Conservation (phyloP, 2,329 filamentous ascomycete species). For the Bipolaris zeicola region DNA sequence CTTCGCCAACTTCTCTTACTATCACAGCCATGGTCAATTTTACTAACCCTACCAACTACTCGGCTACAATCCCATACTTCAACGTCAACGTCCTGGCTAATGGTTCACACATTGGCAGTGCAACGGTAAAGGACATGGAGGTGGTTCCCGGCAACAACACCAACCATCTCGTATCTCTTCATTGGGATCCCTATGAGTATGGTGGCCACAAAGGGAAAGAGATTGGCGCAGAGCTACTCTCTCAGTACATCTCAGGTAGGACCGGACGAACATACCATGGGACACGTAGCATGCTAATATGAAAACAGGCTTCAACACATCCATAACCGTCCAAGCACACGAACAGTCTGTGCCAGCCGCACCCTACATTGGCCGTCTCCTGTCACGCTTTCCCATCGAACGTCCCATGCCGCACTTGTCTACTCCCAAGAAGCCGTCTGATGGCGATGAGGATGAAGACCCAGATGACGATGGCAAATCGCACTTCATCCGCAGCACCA, state of each 20-base stretch:
- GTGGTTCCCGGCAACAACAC: constrained; percentile 74
- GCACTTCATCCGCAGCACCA: constrained; percentile 83
- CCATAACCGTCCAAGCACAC: constrained; percentile 74
- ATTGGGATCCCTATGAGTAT: constrained; percentile 72
- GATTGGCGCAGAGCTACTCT: constrained; percentile 75
- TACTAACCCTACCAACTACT: constrained; percentile 89
- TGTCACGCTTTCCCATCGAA: constrained; percentile 73
- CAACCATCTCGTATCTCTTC: constrained; percentile 68
- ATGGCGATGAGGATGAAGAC: constrained; percentile 34
- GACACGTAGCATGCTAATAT: constrained; percentile 11
- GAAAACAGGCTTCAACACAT: constrained; percentile 73
- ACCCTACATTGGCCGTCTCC: constrained; percentile 71
- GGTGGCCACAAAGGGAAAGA: constrained; percentile 66
- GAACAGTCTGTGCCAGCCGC: constrained; percentile 73
- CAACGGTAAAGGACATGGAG: constrained; percentile 67
- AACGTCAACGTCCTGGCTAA: constrained; percentile 79
- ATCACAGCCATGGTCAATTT: constrained; percentile 77
- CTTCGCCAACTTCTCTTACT: constrained; percentile 71
- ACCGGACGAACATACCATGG: neutral
- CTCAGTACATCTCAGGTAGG: constrained; percentile 79
- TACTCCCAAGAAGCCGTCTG: constrained; percentile 58
- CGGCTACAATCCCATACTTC: constrained; percentile 78
- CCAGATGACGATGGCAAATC: constrained; percentile 53
- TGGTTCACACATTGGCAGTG: constrained; percentile 74
- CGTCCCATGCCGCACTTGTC: constrained; percentile 71